Percentiles rank a stretch among this genome's conserved stretches.
Conservation (phyloP, 352 stramenopile species). For the Globisporangium splendens region DNA sequence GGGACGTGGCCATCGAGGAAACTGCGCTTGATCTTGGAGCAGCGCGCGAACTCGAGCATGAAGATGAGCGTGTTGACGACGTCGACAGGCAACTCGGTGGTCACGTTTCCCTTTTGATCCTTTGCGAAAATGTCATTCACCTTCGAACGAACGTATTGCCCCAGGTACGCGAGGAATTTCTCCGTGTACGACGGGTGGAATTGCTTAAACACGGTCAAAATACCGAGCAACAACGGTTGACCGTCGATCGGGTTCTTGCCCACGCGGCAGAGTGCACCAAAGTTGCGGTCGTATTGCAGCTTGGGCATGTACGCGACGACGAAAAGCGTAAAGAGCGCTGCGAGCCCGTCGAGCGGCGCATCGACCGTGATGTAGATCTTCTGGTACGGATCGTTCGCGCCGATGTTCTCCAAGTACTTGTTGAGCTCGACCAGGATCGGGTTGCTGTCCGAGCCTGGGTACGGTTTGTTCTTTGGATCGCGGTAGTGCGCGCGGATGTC, state of each 20-base stretch:
- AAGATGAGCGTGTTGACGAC: constrained; percentile 89
- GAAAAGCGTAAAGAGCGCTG: constrained; percentile 90
- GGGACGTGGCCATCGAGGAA: constrained; percentile 82
- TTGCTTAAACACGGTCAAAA: constrained; percentile 93
- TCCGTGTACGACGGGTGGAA: constrained; percentile 94
- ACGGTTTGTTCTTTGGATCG: constrained; percentile 76
- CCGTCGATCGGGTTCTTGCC: constrained; percentile 92
- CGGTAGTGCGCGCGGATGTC: constrained; percentile 88
- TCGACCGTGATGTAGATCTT: constrained; percentile 95
- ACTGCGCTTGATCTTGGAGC: constrained; percentile 77
- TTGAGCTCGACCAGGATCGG: constrained; percentile 88
- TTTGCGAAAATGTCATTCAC: constrained; percentile 78
- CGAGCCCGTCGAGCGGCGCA: constrained; percentile 86
- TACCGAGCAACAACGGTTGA: constrained; percentile 87
- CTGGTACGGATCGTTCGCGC: constrained; percentile 90
- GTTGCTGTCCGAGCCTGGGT: constrained; percentile 73
- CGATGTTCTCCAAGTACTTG: constrained; percentile 91
- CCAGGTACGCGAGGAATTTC: constrained; percentile 90
- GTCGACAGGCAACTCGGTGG: constrained; percentile 64
- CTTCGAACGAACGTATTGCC: constrained; percentile 91
- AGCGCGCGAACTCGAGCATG: constrained; percentile 86
- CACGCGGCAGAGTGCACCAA: constrained; percentile 87
- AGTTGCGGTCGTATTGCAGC: constrained; percentile 90
- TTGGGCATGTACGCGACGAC: constrained; percentile 92
- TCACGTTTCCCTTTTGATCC: constrained; percentile 47